These are phyloP conservation scores for Conticribra weissflogii DNA, from an alignment of 108 stramenopile species.

Conservation along the genomic window DNA sequence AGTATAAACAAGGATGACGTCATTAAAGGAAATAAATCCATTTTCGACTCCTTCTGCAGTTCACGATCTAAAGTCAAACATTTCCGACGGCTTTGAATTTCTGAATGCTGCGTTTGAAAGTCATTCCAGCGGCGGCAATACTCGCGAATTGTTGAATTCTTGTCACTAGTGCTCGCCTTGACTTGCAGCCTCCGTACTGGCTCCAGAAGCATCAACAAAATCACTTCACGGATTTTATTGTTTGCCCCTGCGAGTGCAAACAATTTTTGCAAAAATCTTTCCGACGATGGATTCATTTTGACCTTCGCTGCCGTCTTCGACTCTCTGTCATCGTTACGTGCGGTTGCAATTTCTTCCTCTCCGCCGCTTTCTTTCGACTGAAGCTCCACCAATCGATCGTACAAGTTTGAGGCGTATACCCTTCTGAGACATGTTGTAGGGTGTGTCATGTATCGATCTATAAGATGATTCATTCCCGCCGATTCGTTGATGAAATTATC, in stretches of 20 bases:
- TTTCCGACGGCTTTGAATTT: too few species aligned
- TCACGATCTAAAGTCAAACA: too few species aligned
- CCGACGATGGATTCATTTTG: background rate
- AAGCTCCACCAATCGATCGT: constrained; percentile 27
- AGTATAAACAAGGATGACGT: background rate
- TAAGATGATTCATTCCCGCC: constrained; percentile 3
- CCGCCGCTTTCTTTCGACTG: background rate
- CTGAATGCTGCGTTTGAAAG: too few species aligned
- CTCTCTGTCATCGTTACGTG: too few species aligned
- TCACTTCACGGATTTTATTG: constrained; percentile 33
- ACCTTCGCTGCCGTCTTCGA: background rate
- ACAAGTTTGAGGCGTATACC: constrained; percentile 35
- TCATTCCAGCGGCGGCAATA: too few species aligned
- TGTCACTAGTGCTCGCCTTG: background rate
- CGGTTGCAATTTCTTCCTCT: background rate
- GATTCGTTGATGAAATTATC: background rate
- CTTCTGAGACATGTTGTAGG: constrained; percentile 30
- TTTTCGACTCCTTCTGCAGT: too few species aligned
- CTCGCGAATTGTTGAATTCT: background rate
- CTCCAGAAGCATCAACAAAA: constrained; percentile 33
- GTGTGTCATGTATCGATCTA: constrained; percentile 43
- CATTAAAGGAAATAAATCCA: too few species aligned
- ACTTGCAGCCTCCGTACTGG: constrained; percentile 19
- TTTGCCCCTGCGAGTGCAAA: constrained; percentile 19
- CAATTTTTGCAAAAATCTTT: constrained; percentile 25